A percentile compares a stretch with the other conserved stretches of the same genome.
Conservation (phyloP, 2,329 filamentous ascomycete species). For the Cladosporium halotolerans region DNA sequence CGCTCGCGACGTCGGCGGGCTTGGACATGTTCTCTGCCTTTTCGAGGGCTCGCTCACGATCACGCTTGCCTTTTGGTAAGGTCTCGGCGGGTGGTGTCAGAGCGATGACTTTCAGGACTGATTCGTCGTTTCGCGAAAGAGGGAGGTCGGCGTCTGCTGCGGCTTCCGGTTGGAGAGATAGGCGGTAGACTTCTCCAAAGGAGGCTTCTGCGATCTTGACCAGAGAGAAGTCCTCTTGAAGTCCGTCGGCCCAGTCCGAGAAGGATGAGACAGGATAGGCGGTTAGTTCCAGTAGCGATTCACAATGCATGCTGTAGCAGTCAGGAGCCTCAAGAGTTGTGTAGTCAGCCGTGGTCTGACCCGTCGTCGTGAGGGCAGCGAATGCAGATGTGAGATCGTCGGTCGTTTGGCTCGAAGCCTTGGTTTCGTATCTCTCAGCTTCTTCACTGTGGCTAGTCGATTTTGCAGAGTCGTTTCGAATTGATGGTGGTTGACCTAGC, state of each 20-base stretch:
- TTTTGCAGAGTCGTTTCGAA: too few species aligned
- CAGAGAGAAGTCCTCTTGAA: conserved; percentile 43
- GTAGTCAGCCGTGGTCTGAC: too few species aligned
- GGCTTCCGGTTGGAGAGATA: conserved; percentile 35
- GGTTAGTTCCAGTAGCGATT: conserved; percentile 24
- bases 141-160: conserved; percentile 15
- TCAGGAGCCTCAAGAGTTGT: background rate
- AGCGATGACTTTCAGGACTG: conserved; percentile 44
- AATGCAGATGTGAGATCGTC: too few species aligned
- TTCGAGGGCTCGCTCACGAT: conserved; percentile 39
- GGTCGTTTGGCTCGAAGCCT: too few species aligned
- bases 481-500: too few species aligned
- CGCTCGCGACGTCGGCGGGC: conserved; percentile 39
- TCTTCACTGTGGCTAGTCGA: too few species aligned
- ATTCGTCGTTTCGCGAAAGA: conserved; percentile 32
- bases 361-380: too few species aligned
- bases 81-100: conserved; percentile 35
- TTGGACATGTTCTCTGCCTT: conserved; percentile 40
- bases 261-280: conserved; percentile 33
- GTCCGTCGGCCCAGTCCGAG: conserved; percentile 35
- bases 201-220: conserved; percentile 61
- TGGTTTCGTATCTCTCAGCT: too few species aligned
- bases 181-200: conserved; percentile 59
- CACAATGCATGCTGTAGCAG: conserved; percentile 23
- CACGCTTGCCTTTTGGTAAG: conserved; percentile 42